phyloP scores from a whole-genome alignment of 139 green algal genomes.

The Edaphochlamys debaryana region DNA sequence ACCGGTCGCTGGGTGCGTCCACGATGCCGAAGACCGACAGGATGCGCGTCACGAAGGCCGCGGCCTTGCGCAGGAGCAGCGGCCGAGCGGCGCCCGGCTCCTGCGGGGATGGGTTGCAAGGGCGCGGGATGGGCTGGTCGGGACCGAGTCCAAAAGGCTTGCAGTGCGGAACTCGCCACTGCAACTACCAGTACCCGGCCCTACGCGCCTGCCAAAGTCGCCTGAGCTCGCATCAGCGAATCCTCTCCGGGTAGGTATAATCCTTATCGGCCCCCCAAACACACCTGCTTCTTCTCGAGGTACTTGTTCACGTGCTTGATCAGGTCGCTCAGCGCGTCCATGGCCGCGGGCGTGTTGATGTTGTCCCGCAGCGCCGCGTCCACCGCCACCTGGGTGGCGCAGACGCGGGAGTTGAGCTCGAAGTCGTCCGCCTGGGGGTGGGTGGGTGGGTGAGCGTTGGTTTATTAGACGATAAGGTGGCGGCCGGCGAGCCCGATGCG shows the following conservation, averaged over 20 bases:
- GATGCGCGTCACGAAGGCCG: conserved; percentile 85
- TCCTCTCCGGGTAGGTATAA: no score
- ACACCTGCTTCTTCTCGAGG: conserved; percentile 65
- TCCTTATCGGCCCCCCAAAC: no score
- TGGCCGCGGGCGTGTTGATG: conserved; percentile 89
- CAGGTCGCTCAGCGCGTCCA: conserved; percentile 83
- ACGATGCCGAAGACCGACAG: conserved; percentile 86
- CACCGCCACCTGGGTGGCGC: conserved; percentile 55
- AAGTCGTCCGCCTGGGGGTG: conserved; percentile 68
- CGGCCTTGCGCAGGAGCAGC: conserved; percentile 80
- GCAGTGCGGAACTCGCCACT: no score
- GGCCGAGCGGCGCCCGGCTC: conserved; percentile 56
- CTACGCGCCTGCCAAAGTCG: no score
- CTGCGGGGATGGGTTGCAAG: no score
- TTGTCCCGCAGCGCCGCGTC: conserved; percentile 89
- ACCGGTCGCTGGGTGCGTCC: conserved; percentile 58
- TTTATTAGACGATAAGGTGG: no score
- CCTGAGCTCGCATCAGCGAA: no score
- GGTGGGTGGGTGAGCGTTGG: no score
- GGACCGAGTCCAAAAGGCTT: no score
- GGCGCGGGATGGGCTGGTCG: no score
- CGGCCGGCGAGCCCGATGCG: no score
- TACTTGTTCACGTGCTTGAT: conserved; percentile 90
- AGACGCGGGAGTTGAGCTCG: conserved; percentile 51
- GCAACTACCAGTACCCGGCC: no score